phyloP scores from a whole-genome alignment of 208 protist species.

The Trypanosoma avium region DNA sequence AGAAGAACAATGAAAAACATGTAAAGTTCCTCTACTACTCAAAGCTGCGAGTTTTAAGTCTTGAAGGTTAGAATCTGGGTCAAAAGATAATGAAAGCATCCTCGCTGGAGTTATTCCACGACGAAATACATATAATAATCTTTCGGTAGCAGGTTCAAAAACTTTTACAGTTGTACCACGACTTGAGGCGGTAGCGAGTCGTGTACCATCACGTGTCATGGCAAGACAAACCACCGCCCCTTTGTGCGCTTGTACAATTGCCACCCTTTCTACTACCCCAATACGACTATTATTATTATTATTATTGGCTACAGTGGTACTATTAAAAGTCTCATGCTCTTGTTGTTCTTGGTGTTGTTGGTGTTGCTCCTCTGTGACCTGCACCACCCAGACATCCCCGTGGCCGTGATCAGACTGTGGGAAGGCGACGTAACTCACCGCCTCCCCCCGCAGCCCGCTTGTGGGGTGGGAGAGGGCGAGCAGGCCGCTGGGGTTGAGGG shows the following conservation, averaged over 20 bases:
- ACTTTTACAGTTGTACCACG: slow-evolving; percentile 71
- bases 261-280: too few relatives aligned
- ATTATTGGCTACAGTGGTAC: too few relatives aligned
- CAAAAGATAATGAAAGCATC: slow-evolving; percentile 55
- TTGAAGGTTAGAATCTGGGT: slow-evolving; percentile 4
- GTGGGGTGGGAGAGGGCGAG: slow-evolving; percentile 39
- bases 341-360: too few relatives aligned
- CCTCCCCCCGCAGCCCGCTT: slow-evolving; percentile 19
- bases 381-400: slow-evolving; percentile 34
- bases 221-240: slow-evolving; percentile 24
- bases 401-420: slow-evolving; percentile 30
- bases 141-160: slow-evolving; percentile 38
- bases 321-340: too few relatives aligned
- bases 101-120: slow-evolving; percentile 39
- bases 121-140: slow-evolving; percentile 43
- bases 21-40: slow-evolving; percentile 57
- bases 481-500: slow-evolving; percentile 40
- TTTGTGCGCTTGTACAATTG: slow-evolving; percentile 34
- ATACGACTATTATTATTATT: too few relatives aligned
- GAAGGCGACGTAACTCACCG: slow-evolving; percentile 33
- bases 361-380: slow-evolving; percentile 17
- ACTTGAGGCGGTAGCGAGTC: slow-evolving; percentile 50
- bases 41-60: slow-evolving; percentile 42
- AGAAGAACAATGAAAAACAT: slow-evolving; percentile 45
- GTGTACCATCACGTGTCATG: slow-evolving; percentile 30